Base-by-base conservation (phyloP, 108 stramenopile genomes). In the Licmophora abbreviata region DNA sequence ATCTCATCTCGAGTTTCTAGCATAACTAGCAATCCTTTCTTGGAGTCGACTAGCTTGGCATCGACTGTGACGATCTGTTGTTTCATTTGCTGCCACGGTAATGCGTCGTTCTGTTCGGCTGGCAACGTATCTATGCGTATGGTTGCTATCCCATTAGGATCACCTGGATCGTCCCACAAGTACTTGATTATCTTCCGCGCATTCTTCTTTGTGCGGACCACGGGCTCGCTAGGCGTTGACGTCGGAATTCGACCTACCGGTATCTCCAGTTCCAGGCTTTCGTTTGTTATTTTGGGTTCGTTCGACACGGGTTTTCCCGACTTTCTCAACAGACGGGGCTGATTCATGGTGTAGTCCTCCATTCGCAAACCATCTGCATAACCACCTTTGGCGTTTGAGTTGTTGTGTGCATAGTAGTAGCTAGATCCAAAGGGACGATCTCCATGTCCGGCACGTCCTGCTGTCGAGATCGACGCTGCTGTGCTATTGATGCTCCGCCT, bases 391-490 rank as follows among this genome's bases (percentile, higher is more conserved):
- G 73, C 61, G 40, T 59, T 73, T 20, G 77, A 51, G 58, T 74
- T 71, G 63, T 79, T 79, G 56, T 89, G 88, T n/a, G 88, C 88
- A 54, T 83, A 89, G 54, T 85, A 89, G 40, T 89, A 89, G 10
- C 63, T 73, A 26, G 74, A 77, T 30, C 71, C 76, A 74, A 89
- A 89, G 1, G 83, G 81, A 54, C 82, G 77, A 12, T 53, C 63
- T 7, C 17, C 49, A 18, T 32, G n/a, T 41, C 55, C 61, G 22
- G 44, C 36, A 40, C 46, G 25, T 48, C 33, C 26, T 46, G 44
- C n/a, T 9, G 12, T 35, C 53, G 47, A 28, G 4, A 4, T n/a
- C 4, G 7, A 28, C 47, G 5, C 21, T 21, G 17, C 18, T 35
- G 34, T 53, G 38, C 38, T 3, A 15, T 3, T 40, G 15, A 40